Percentiles rank a stretch among this genome's conserved stretches.
Evolutionary conservation across 2,329 filamentous ascomycete species (phyloP).

Genomic region (Cryoendolithus antarcticus): DNA sequence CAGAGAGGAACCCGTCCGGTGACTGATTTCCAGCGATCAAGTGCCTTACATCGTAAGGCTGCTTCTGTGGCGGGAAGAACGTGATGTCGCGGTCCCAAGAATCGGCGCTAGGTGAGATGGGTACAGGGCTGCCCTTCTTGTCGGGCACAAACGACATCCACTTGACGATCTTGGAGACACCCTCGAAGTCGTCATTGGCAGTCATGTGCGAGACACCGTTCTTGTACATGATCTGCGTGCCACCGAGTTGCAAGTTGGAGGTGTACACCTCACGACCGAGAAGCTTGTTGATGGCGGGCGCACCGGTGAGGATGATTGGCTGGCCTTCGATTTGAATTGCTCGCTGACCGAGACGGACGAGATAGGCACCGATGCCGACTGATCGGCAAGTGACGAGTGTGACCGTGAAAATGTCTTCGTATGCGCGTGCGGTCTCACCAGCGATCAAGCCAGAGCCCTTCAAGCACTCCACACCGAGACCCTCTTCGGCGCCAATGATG

Average conservation of each 20-base stretch:
- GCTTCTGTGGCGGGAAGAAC: conserved; percentile 68
- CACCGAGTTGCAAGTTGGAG: conserved; percentile 96
- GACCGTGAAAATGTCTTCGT: conserved; percentile 98
- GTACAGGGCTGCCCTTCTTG: conserved; percentile 83
- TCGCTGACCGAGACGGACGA: conserved; percentile 94
- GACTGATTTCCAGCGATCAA: conserved; percentile 82
- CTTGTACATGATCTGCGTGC: conserved; percentile 99
- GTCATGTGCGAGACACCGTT: conserved; percentile 99
- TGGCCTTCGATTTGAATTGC: conserved; percentile 98
- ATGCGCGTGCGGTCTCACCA: conserved; percentile 89
- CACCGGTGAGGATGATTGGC: conserved; percentile 96
- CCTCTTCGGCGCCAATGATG: conserved; percentile 84
- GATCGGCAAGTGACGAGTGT: conserved; percentile 96
- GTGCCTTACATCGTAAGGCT: conserved; percentile 85
- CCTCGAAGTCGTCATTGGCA: conserved; percentile 91
- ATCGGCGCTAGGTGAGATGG: conserved; percentile 77
- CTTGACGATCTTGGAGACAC: conserved; percentile 93
- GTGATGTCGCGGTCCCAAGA: conserved; percentile 85
- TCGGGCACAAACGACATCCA: conserved; percentile 98
- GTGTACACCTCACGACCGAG: conserved; percentile 97
- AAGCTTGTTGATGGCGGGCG: conserved; percentile 93
- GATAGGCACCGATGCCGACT: conserved; percentile 97
- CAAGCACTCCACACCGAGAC: conserved; percentile 93
- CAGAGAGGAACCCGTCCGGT: conserved; percentile 72
- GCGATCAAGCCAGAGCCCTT: conserved; percentile 96